These are phyloP conservation scores for Euphorbia lathyris DNA, from an alignment of 345 rosid species.

Conservation along the genomic window DNA sequence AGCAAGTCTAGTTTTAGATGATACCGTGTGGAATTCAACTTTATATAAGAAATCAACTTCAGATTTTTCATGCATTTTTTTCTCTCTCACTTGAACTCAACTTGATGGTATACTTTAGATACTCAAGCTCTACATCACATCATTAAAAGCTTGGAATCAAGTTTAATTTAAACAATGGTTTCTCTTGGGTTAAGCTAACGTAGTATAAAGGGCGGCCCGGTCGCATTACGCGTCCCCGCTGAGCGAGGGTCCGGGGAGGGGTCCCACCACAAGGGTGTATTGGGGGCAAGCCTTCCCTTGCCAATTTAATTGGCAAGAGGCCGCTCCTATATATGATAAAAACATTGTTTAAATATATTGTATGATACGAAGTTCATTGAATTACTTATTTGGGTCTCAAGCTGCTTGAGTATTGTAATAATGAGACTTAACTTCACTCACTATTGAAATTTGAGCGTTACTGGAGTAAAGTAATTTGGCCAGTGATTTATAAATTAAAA, in stretches of 20 bases:
- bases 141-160: not conserved
- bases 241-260: too few species aligned
- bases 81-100: not conserved
- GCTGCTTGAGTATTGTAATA: not conserved
- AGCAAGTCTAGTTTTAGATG: not conserved
- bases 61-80: not conserved
- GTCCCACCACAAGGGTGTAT: too few species aligned
- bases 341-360: not conserved
- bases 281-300: too few species aligned
- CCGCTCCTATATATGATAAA: too few species aligned
- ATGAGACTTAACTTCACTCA: not conserved
- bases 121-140: not conserved
- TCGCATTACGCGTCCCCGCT: too few species aligned
- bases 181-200: not conserved
- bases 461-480: not conserved
- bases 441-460: not conserved
- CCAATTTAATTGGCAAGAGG: too few species aligned
- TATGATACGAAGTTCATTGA: not conserved
- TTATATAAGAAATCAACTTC: not conserved
- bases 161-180: not conserved
- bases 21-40: not conserved
- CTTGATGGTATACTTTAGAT: not conserved
- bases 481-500: not conserved
- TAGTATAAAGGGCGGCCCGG: too few species aligned
- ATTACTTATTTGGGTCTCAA: not conserved